Percentiles rank a stretch among this genome's conserved stretches.
phyloP scores from a whole-genome alignment of 2,329 filamentous ascomycete species.

The Fusarium agapanthi region DNA sequence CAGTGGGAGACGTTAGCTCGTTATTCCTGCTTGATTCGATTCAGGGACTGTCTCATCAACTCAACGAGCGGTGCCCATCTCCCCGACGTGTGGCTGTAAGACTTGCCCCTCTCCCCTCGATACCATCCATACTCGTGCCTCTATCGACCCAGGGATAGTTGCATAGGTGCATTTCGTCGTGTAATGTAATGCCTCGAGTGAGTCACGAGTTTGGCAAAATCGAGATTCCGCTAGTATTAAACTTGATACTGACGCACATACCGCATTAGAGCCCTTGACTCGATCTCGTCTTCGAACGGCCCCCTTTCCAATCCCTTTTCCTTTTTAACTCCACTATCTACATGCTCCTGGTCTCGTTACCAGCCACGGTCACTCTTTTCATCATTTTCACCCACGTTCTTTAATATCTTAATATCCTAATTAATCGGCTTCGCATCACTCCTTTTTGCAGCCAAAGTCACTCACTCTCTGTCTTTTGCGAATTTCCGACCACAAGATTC shows the following conservation, averaged over 20 bases:
- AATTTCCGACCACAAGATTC: slow-evolving; percentile 57
- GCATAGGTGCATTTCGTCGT: neutral
- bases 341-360: slow-evolving; percentile 57
- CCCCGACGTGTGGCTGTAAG: slow-evolving; percentile 63
- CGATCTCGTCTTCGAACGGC: slow-evolving; percentile 58
- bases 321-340: slow-evolving; percentile 47
- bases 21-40: slow-evolving; percentile 63
- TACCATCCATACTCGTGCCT: slow-evolving; percentile 39
- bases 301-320: slow-evolving; percentile 56
- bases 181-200: neutral
- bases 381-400: slow-evolving; percentile 61
- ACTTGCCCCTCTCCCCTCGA: slow-evolving; percentile 41
- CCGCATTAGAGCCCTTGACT: slow-evolving; percentile 53
- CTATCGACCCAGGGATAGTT: slow-evolving; percentile 44
- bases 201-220: slow-evolving; percentile 29
- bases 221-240: slow-evolving; percentile 36
- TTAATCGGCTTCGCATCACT: slow-evolving; percentile 52
- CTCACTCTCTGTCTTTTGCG: slow-evolving; percentile 51
- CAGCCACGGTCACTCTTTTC: slow-evolving; percentile 68
- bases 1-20: slow-evolving; percentile 72
- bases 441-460: slow-evolving; percentile 35
- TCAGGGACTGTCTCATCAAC: slow-evolving; percentile 54
- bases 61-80: slow-evolving; percentile 54
- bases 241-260: slow-evolving; percentile 45
- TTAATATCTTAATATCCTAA: slow-evolving; percentile 67